These are phyloP conservation scores for Metschnikowia proteae DNA, from an alignment of 805 yeast species.

Conservation along the genomic window DNA sequence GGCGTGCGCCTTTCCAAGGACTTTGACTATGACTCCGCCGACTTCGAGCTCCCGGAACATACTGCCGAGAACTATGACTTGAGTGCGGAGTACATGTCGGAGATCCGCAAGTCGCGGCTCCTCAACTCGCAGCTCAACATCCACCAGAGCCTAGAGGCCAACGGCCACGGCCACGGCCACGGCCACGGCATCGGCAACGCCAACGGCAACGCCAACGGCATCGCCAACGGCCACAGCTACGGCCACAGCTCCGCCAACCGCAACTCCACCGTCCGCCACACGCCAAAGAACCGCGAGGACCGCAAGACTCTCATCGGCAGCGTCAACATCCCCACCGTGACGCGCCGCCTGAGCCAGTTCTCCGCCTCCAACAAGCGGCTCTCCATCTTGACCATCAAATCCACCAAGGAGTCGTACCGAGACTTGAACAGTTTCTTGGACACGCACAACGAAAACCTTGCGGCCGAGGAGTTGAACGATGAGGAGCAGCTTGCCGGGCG, in stretches of 20 bases:
- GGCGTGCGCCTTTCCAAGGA: conserved; percentile 19
- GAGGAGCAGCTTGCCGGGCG: conserved; percentile 16
- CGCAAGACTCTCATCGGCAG: conserved; percentile 55
- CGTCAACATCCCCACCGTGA: conserved; percentile 65
- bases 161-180: neutral
- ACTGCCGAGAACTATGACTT: conserved; percentile 32
- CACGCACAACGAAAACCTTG: conserved; percentile 22
- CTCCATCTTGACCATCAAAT: conserved; percentile 67
- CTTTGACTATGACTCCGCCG: conserved; percentile 10
- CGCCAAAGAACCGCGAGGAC: conserved; percentile 17
- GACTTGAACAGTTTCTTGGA: conserved; percentile 47
- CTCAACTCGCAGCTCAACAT: conserved; percentile 41
- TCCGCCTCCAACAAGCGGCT: conserved; percentile 62
- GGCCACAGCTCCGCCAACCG: neutral
- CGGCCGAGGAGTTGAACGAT: conserved; percentile 20
- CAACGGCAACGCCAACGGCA: neutral
- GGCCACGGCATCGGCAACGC: neutral
- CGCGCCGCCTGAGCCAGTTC: conserved; percentile 62
- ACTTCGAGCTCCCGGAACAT: conserved; percentile 37
- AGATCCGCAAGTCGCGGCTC: conserved; percentile 42
- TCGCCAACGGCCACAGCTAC: neutral
- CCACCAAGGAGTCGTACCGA: conserved; percentile 61
- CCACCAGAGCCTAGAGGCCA: conserved; percentile 1
- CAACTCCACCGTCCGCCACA: neutral
- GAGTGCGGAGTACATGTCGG: conserved; percentile 43